Evolutionary conservation across 768 basidiomycete species (phyloP), one percentile per base, ranked within the genome.

Genomic region (Boletus subparvulus): DNA sequence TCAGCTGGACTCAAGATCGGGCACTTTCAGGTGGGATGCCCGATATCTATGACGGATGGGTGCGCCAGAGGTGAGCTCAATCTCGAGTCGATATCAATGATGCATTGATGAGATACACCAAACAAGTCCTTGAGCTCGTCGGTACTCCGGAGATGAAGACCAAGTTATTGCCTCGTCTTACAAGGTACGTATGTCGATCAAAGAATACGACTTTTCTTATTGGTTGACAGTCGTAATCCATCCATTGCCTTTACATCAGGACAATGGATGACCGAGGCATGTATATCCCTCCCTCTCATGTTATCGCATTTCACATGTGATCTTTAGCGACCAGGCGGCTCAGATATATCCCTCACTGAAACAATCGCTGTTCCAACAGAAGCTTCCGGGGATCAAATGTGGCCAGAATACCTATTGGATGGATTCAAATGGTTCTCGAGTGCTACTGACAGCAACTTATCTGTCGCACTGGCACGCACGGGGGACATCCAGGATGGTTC

Each of bases 401-500:
- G 26, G 26, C 26, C 26, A 28, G 26, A 1, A 28, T 28, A 28
- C 26, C 3, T 4, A 28, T 28, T 28, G 26, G 26, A 28, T 28
- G 26, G 26, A 6, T 28, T 28, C 26, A 28, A 28, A 28, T 28
- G 26, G 89, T 91, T 91, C 70, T 90, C 89, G 16, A 88, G 87
- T 61, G 90, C 90, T 2, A 88, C 88, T 0, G 90, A 92, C 62
- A 83, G 86, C 59, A 76, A 92, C 56, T 74, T 90, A 10, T 80
- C 88, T 0, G 77, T 92, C 26, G 88, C 87, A 1, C 74, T 92
- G 6, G 90, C 88, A 6, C 85, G 89, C 37, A 90, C 89, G 2
- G 88, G 87, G 1, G 69, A 81, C 0, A 56, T 67, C 28, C 61
- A 74, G 47, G 70, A 76, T 13, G 88, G 90, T 7, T 85, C 88